Conservation (phyloP, 192 early-diverging fungal species). For the Chytriomyces sp. region DNA sequence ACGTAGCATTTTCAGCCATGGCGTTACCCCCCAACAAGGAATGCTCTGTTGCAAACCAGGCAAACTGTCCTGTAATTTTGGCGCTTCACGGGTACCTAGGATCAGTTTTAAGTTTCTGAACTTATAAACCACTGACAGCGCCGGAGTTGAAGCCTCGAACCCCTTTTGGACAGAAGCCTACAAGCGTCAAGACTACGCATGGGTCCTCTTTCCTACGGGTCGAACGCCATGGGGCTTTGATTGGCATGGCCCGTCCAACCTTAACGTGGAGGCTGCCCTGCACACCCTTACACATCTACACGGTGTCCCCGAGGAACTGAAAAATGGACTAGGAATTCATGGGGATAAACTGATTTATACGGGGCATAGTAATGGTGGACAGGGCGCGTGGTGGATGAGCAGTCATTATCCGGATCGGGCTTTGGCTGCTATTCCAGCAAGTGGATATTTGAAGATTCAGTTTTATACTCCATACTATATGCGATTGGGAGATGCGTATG, state of each 20-base stretch:
- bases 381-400: conserved; percentile 74
- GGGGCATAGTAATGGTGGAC: conserved; percentile 80
- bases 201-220: conserved; percentile 72
- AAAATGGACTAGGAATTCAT: conserved; percentile 39
- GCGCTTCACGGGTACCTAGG: conserved; percentile 65
- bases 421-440: conserved; percentile 67
- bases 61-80: conserved; percentile 62
- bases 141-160: conserved; percentile 64
- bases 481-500: conserved; percentile 62
- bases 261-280: conserved; percentile 61
- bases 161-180: conserved; percentile 67
- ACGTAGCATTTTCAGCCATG: conserved; percentile 32
- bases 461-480: conserved; percentile 70
- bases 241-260: conserved; percentile 74
- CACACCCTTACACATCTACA: conserved; percentile 51
- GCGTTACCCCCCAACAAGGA: conserved; percentile 45
- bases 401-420: conserved; percentile 74
- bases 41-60: conserved; percentile 27
- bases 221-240: conserved; percentile 77
- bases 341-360: conserved; percentile 52
- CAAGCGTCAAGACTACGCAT: conserved; percentile 57
- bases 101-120: background rate
- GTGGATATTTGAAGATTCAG: conserved; percentile 75
- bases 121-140: conserved; percentile 38
- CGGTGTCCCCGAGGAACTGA: conserved; percentile 51